A percentile compares a stretch with the other conserved stretches of the same genome.
phyloP scores from a whole-genome alignment of 2,329 filamentous ascomycete genomes.

The Periconia sp. region DNA sequence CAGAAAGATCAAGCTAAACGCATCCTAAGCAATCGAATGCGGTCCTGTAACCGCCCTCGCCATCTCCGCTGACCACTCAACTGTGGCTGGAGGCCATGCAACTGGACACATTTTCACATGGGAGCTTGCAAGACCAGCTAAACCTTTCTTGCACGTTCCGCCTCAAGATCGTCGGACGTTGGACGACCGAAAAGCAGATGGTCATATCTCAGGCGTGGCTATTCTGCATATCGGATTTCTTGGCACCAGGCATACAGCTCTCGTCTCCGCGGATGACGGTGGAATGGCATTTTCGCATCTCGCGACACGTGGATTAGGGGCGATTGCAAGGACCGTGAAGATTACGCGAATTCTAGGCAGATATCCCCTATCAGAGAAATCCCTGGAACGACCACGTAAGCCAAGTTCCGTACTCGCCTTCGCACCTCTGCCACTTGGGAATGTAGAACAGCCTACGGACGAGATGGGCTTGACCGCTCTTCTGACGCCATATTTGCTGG shows the following conservation, averaged over 20 bases:
- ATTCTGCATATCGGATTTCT: slow-evolving; percentile 94
- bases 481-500: slow-evolving; percentile 91
- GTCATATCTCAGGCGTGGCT: slow-evolving; percentile 77
- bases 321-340: slow-evolving; percentile 83
- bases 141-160: slow-evolving; percentile 86
- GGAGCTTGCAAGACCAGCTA: slow-evolving; percentile 83
- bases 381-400: slow-evolving; percentile 72
- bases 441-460: slow-evolving; percentile 87
- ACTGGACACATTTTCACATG: slow-evolving; percentile 95
- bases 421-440: slow-evolving; percentile 88
- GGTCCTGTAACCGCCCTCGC: slow-evolving; percentile 86
- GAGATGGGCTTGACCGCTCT: slow-evolving; percentile 90
- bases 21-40: slow-evolving; percentile 78
- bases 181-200: slow-evolving; percentile 73
- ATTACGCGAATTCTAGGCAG: slow-evolving; percentile 89
- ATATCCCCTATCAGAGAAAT: slow-evolving; percentile 76
- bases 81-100: slow-evolving; percentile 86
- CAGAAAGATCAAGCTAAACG: slow-evolving; percentile 33
- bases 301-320: slow-evolving; percentile 86
- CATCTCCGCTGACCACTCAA: slow-evolving; percentile 91
- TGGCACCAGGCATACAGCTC: slow-evolving; percentile 88
- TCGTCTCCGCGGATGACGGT: slow-evolving; percentile 91
- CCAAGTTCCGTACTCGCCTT: slow-evolving; percentile 96
- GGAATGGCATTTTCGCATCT: slow-evolving; percentile 99
- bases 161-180: slow-evolving; percentile 72